Conservation (phyloP, 345 rosid species). For the Heritiera littoralis region DNA sequence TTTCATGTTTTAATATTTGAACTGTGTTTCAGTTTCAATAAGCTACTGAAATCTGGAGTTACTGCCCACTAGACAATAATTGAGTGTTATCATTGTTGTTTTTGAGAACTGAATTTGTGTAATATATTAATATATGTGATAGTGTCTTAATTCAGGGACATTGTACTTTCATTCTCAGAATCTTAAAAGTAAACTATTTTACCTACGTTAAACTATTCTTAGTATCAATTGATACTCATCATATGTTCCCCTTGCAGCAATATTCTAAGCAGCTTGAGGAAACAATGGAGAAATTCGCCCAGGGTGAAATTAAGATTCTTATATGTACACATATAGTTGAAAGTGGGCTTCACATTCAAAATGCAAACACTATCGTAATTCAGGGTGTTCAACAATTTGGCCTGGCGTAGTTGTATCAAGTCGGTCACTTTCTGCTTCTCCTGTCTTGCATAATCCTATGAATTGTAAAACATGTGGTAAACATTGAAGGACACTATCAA, state of each 20-base stretch:
- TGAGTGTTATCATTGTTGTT: neutral
- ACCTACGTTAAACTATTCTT: neutral
- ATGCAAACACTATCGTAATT: slow-evolving; percentile 89
- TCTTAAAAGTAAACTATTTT: no score
- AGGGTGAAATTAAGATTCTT: slow-evolving; percentile 80
- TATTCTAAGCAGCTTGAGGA: slow-evolving; percentile 86
- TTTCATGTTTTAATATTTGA: slow-evolving; percentile 19
- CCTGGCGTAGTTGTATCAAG: slow-evolving; percentile 94
- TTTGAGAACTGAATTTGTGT: neutral
- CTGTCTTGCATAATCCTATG: neutral
- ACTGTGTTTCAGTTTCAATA: neutral
- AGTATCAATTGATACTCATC: neutral
- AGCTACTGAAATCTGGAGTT: neutral
- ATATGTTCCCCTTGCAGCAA: slow-evolving; percentile 55
- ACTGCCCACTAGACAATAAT: neutral
- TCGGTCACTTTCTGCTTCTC: slow-evolving; percentile 30
- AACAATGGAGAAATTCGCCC: slow-evolving; percentile 87
- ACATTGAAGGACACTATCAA: neutral
- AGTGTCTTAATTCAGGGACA: no score
- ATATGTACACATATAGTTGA: slow-evolving; percentile 92
- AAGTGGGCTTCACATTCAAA: slow-evolving; percentile 96
- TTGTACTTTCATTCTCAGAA: no score
- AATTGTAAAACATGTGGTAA: neutral
- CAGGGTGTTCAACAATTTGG: slow-evolving; percentile 98
- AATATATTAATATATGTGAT: neutral